A percentile compares a stretch with the other conserved stretches of the same genome.
Conservation (phyloP, 2,329 filamentous ascomycete genomes). For the Cladobotryum mycophilum region DNA sequence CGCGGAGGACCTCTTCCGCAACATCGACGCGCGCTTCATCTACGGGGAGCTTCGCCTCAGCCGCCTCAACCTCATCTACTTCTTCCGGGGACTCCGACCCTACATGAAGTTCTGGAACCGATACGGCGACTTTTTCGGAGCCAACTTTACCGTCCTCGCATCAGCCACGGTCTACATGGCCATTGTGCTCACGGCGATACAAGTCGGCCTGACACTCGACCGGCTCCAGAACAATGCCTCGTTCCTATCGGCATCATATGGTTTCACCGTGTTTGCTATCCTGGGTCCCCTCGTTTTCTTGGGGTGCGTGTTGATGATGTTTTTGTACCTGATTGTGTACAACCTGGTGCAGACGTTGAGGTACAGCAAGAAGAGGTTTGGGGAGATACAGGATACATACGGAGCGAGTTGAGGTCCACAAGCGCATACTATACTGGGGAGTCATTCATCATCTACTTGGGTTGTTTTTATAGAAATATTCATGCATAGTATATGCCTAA, state of each 20-base stretch:
- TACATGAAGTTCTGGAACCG: not conserved
- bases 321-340: not conserved
- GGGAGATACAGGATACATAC: not conserved
- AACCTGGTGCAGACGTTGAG: not conserved
- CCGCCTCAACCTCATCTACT: constrained; percentile 1
- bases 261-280: constrained; percentile 40
- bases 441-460: too few species aligned
- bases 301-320: not conserved
- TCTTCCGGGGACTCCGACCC: not conserved
- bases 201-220: constrained; percentile 34
- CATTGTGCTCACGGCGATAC: constrained; percentile 40
- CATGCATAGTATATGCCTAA: too few species aligned
- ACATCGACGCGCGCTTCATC: constrained; percentile 7
- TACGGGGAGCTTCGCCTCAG: constrained; percentile 9
- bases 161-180: constrained; percentile 34
- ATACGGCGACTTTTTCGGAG: constrained; percentile 3
- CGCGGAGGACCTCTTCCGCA: not conserved
- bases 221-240: constrained; percentile 21
- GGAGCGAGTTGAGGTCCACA: not conserved
- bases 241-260: constrained; percentile 37
- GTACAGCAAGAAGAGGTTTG: not conserved
- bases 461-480: too few species aligned
- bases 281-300: not conserved
- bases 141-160: constrained; percentile 35
- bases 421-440: not conserved